A percentile compares a stretch with the other conserved stretches of the same genome.
Evolutionary conservation across 352 stramenopile genomes (phyloP).

Genomic region (Phytophthora cactorum): DNA sequence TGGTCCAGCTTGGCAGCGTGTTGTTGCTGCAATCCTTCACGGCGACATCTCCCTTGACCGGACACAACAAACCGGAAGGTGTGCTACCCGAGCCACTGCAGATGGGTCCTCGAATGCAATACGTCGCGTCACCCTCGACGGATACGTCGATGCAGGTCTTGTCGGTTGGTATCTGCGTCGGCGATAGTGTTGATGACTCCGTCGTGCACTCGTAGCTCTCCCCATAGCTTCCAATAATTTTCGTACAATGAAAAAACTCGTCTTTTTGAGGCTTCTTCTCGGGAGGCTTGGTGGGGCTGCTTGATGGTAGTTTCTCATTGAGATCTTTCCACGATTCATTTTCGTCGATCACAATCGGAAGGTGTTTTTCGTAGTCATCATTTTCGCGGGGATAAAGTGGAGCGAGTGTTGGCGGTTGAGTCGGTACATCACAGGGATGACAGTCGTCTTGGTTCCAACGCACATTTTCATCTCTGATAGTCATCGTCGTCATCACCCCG

Average conservation of each 20-base stretch:
- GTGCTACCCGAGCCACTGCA: slow-evolving; percentile 35
- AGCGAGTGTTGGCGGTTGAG: slow-evolving; percentile 14
- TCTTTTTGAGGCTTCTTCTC: slow-evolving; percentile 6
- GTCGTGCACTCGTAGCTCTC: slow-evolving; percentile 12
- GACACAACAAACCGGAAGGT: slow-evolving; percentile 40
- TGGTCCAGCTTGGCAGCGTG: slow-evolving; percentile 53
- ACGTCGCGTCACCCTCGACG: slow-evolving; percentile 48
- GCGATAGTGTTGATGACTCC: not conserved
- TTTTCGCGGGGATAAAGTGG: slow-evolving; percentile 10
- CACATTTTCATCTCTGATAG: slow-evolving; percentile 4
- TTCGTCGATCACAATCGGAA: slow-evolving; percentile 10
- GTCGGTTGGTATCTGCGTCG: not conserved
- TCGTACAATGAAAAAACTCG: slow-evolving; percentile 12
- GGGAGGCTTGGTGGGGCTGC: not conserved
- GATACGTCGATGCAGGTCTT: slow-evolving; percentile 10
- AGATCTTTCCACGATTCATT: slow-evolving; percentile 15
- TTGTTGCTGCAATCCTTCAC: slow-evolving; percentile 52
- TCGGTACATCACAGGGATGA: slow-evolving; percentile 28
- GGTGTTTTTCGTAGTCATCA: slow-evolving; percentile 13
- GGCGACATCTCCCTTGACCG: slow-evolving; percentile 47
- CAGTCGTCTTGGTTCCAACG: slow-evolving; percentile 30
- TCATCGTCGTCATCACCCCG: no score
- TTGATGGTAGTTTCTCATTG: slow-evolving; percentile 1
- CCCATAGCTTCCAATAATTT: slow-evolving; percentile 14
- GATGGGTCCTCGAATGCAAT: slow-evolving; percentile 51